Base-by-base conservation (phyloP, 2,329 filamentous ascomycete genomes). In the Pseudocercospora eumusae region DNA sequence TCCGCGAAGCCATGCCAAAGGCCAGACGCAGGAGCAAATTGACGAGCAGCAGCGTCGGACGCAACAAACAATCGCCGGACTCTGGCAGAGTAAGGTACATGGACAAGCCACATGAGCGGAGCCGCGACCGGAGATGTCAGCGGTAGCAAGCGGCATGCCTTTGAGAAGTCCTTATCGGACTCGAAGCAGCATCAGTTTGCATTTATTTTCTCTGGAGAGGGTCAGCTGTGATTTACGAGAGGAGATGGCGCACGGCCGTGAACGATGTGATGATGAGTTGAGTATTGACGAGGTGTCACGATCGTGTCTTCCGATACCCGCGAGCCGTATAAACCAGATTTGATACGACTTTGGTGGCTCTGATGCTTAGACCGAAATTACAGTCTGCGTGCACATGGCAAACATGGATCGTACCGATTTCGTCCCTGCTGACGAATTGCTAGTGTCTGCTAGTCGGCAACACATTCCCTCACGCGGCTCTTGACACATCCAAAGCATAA, bases 21-120 rank as follows among this genome's bases (percentile, higher is more conserved):
- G 85, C 1, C 85, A 88, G 75, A 87, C 84, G 4, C 83, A 86
- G 67, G 81, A 83, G 68, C 85, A 86, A 79, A 87, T 88, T 60
- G 75, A 77, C 45, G 82, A 83, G 66, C 85, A 88, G 75, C 82
- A 86, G 73, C 78, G 83, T 45, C 80, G 80, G 70, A 84, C 88
- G 45, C 80, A 84, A 69, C 83, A 86, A 70, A 84, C 82, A 61
- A 81, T 83, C 62, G 79, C 81, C 65, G 85, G 84, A 1, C 69
- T 88, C 67, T 88, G 85, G 85, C 66, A 68, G 53, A 64, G 62
- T 25, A 69, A 69, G 54, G 61, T 58, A 18, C 58, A 67, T 47
- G 62, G 62, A 23, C 65, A 64, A 28, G 56, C 60, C 23, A 58
- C 58, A 20, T 64, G 59, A 50, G 27, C 27, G 33, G 10, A 20